Evolutionary conservation across 768 basidiomycete species (phyloP).

Genomic region (Auricularia cornea): DNA sequence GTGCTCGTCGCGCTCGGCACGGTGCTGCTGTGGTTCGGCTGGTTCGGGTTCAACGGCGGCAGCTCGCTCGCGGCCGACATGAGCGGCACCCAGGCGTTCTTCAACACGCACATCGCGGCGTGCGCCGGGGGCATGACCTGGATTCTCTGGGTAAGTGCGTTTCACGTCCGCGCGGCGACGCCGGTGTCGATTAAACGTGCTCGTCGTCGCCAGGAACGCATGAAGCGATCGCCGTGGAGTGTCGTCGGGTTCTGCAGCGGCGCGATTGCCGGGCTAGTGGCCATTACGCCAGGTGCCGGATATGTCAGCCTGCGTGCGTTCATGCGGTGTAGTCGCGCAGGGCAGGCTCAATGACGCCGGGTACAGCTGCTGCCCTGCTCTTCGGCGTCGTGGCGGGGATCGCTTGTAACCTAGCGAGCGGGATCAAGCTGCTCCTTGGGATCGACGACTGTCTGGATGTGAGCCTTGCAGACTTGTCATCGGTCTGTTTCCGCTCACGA

Average conservation of each 20-base stretch:
- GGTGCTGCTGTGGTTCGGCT: conserved; percentile 78
- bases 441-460: conserved; percentile 86
- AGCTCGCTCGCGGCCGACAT: conserved; percentile 83
- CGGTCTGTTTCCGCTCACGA: background rate
- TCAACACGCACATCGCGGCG: conserved; percentile 87
- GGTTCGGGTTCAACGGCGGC: conserved; percentile 85
- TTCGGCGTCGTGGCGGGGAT: conserved; percentile 66
- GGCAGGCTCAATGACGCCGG: background rate
- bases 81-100: conserved; percentile 66
- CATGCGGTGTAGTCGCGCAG: conserved; percentile 24
- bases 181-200: conserved; percentile 59
- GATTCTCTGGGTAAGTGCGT: conserved; percentile 17
- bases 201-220: conserved; percentile 53
- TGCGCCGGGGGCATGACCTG: conserved; percentile 80
- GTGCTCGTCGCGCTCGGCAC: conserved; percentile 77
- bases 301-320: conserved; percentile 72
- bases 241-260: conserved; percentile 93
- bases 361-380: conserved; percentile 21
- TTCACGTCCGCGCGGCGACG: background rate
- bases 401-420: conserved; percentile 73
- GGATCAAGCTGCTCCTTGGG: conserved; percentile 37
- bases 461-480: background rate
- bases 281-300: conserved; percentile 82
- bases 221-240: conserved; percentile 37
- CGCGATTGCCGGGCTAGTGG: conserved; percentile 81